phyloP scores from a whole-genome alignment of 106 monocot species.

The Acorus gramineus region DNA sequence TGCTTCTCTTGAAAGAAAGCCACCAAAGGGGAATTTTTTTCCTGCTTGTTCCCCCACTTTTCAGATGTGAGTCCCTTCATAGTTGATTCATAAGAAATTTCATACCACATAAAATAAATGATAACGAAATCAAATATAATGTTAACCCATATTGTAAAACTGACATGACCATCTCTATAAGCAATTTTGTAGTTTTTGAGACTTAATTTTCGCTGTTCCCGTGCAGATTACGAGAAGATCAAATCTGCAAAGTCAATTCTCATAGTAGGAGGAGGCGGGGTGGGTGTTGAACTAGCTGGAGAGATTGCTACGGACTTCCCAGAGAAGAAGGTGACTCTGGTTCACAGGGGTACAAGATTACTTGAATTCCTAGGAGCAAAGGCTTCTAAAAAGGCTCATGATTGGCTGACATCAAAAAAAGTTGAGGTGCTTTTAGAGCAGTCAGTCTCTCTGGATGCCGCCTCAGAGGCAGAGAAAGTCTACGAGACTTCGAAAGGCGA shows the following conservation, averaged over 20 bases:
- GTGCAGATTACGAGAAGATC: conserved; percentile 27
- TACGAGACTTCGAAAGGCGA: conserved; percentile 22
- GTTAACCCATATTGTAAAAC: too few species aligned
- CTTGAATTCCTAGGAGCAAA: conserved; percentile 24
- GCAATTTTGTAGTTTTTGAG: too few species aligned
- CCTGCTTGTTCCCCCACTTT: too few species aligned
- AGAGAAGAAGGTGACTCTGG: conserved; percentile 30
- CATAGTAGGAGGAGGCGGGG: conserved; percentile 33
- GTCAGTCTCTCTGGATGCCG: conserved; percentile 15
- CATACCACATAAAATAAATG: too few species aligned
- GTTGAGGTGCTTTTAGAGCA: conserved; percentile 35
- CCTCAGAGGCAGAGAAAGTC: conserved; percentile 2
- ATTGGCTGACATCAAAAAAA: conserved; percentile 29
- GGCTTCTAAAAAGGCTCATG: conserved; percentile 22
- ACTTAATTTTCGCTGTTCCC: too few species aligned
- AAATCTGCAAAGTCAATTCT: conserved; percentile 14
- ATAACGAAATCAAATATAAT: too few species aligned
- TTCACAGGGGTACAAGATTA: conserved; percentile 26
- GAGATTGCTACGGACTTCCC: conserved; percentile 27
- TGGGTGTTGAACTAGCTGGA: conserved; percentile 37
- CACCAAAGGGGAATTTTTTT: too few species aligned
- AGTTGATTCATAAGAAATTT: too few species aligned
- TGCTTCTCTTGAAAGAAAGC: too few species aligned
- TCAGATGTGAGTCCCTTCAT: too few species aligned
- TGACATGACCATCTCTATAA: too few species aligned